Base-by-base conservation (phyloP, 2,329 filamentous ascomycete species). In the Thermothelomyces thermophilus region DNA sequence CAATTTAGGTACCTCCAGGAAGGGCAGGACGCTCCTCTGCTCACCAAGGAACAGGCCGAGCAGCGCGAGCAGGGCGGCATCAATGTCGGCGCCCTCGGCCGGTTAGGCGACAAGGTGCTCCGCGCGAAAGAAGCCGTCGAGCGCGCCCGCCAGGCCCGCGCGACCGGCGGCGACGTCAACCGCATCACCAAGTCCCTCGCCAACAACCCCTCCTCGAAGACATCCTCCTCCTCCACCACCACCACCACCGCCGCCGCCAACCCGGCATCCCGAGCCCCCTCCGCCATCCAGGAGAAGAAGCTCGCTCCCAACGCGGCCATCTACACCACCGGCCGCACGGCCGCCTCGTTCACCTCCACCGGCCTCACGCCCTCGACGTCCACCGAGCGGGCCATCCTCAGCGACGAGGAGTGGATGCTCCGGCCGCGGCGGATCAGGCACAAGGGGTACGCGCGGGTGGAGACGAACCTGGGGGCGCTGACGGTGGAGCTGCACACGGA, bases 371-470 rank as follows among this genome's bases (percentile, higher is more conserved):
- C 90, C 0, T 87, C 94, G 64, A 98, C 93, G 0, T 90, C 87
- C 48, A 86, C 82, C 58, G 89, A 94, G 62, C 79, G 90, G 47
- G 91, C 93, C 3, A 73, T 94, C 41, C 76, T 98, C 41, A 88
- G 86, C 1, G 90, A 96, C 56, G 93, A 98, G 70, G 90, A 97
- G 64, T 98, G 91, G 69, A 94, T 98, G 87, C 77, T 98, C 47
- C 89, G 88, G 66, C 90, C 90, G 6, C 87, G 85, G 61, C 82
- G 89, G 35, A 83, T 98, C 53, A 95, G 95, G 69, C 80, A 80
- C 58, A 94, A 91, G 61, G 93, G 91, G 22, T 97, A 95, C 65
- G 90, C 87, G 6, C 83, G 89, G n/a, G 79, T 98, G 40, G 83
- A 86, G 58, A 98, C 93, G 0, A 93, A 83, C 54, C 72, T 87